Conservation (phyloP, 805 yeast genomes). For the Cyberlindnera galapagoensis region DNA sequence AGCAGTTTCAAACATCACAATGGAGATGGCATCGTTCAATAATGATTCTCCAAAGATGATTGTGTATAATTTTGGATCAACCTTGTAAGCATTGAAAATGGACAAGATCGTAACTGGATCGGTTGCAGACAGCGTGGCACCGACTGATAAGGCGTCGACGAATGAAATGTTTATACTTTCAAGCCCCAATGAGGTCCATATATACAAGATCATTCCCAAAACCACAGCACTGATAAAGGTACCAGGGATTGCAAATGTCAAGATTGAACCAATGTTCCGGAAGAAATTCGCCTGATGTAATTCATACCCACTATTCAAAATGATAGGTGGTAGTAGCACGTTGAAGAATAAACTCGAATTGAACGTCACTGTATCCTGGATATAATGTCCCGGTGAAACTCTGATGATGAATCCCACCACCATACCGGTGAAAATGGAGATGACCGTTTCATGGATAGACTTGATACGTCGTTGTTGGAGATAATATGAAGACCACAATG, state of each 20-base stretch:
- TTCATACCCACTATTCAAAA: constrained; percentile 93
- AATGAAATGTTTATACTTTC: constrained; percentile 86
- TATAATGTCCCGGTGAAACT: constrained; percentile 91
- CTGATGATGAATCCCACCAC: constrained; percentile 87
- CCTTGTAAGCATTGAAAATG: constrained; percentile 94
- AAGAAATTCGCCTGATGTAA: constrained; percentile 94
- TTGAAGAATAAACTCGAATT: constrained; percentile 93
- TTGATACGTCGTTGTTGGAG: constrained; percentile 86
- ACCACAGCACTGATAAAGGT: constrained; percentile 90
- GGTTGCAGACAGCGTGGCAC: constrained; percentile 96
- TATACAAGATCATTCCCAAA: constrained; percentile 75
- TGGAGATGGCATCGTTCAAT: constrained; percentile 94
- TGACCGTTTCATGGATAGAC: constrained; percentile 95
- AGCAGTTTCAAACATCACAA: constrained; percentile 98
- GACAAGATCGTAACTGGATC: constrained; percentile 97
- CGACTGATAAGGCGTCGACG: constrained; percentile 96
- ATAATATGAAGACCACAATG: constrained; percentile 93
- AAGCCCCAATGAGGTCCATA: constrained; percentile 88
- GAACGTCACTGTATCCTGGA: constrained; percentile 94
- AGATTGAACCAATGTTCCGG: constrained; percentile 81
- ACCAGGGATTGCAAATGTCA: constrained; percentile 95
- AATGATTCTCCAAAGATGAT: constrained; percentile 95
- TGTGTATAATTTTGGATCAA: constrained; percentile 95
- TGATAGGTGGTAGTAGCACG: constrained; percentile 90
- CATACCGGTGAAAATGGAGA: constrained; percentile 96